Percentiles rank a stretch among this genome's conserved stretches.
Evolutionary conservation across 2,329 filamentous ascomycete species (phyloP).

Genomic region (Diaporthe nobilis): DNA sequence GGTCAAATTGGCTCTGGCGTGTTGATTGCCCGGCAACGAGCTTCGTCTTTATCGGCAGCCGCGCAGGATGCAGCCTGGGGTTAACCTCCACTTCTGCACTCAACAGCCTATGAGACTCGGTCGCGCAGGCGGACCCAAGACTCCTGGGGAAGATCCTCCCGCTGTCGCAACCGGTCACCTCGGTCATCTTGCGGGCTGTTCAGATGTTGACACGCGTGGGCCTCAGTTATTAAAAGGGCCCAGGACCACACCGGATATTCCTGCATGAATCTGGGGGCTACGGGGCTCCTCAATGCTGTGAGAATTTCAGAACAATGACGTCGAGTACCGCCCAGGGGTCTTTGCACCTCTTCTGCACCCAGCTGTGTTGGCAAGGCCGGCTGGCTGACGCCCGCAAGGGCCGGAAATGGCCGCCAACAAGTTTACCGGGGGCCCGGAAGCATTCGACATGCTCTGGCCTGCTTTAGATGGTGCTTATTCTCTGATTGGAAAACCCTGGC

Average conservation of each 20-base stretch:
- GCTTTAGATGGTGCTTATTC: neutral
- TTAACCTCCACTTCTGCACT: conserved; percentile 17
- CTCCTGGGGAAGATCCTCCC: conserved; percentile 34
- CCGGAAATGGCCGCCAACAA: conserved; percentile 25
- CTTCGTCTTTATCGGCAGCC: conserved; percentile 5
- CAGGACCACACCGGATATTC: conserved; percentile 1
- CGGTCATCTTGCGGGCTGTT: conserved; percentile 29
- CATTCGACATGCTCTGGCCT: neutral
- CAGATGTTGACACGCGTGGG: conserved; percentile 13
- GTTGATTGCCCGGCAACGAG: neutral
- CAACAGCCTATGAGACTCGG: conserved; percentile 14
- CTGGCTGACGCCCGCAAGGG: neutral
- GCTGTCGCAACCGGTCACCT: conserved; percentile 24
- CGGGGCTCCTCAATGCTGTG: conserved; percentile 12
- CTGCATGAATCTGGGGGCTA: conserved; percentile 28
- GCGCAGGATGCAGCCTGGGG: conserved; percentile 22
- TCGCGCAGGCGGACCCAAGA: conserved; percentile 11
- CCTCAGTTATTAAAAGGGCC: conserved; percentile 26
- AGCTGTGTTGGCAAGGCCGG: neutral
- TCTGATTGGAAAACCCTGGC: neutral
- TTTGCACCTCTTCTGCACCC: neutral
- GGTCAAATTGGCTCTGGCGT: neutral
- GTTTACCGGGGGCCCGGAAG: conserved; percentile 3
- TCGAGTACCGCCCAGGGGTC: neutral
- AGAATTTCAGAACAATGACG: conserved; percentile 30